Conservation (phyloP, 1,284 basidiomycete species). For the Meripilus lineatus region DNA sequence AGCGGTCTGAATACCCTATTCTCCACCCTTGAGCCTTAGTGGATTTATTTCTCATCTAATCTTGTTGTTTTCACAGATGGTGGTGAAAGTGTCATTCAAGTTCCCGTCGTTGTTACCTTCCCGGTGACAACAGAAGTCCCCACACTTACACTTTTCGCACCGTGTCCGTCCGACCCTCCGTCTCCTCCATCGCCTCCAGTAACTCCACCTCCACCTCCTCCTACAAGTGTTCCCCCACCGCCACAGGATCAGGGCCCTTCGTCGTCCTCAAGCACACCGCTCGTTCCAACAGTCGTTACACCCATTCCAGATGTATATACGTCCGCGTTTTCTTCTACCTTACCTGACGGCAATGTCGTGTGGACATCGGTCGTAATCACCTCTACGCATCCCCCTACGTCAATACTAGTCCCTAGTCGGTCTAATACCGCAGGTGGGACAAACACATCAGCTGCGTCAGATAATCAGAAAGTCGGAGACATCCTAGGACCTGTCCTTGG, state of each 20-base stretch:
- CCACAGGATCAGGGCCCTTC: too few species aligned
- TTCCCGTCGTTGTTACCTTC: conserved; percentile 16
- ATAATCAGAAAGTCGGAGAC: neutral
- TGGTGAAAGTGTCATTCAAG: conserved; percentile 16
- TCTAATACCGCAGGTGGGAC: neutral
- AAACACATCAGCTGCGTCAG: neutral
- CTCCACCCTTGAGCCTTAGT: neutral
- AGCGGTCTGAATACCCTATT: too few species aligned
- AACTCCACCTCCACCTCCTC: conserved; percentile 3
- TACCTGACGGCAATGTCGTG: conserved; percentile 17
- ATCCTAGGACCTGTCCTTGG: conserved; percentile 22
- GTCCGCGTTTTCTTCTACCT: conserved; percentile 13
- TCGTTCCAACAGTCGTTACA: conserved; percentile 10
- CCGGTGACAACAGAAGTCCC: conserved; percentile 14
- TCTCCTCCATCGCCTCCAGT: conserved; percentile 2
- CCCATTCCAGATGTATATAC: conserved; percentile 7
- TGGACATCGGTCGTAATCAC: conserved; percentile 14
- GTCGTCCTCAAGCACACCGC: neutral
- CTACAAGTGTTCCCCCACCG: neutral
- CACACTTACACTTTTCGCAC: conserved; percentile 21
- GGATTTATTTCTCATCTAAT: neutral
- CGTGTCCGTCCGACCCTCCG: conserved; percentile 13
- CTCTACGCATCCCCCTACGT: conserved; percentile 14
- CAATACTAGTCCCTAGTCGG: conserved; percentile 9
- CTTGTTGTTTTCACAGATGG: conserved; percentile 12